Base-by-base conservation (phyloP, 1,284 basidiomycete genomes). In the Athelia sp. region DNA sequence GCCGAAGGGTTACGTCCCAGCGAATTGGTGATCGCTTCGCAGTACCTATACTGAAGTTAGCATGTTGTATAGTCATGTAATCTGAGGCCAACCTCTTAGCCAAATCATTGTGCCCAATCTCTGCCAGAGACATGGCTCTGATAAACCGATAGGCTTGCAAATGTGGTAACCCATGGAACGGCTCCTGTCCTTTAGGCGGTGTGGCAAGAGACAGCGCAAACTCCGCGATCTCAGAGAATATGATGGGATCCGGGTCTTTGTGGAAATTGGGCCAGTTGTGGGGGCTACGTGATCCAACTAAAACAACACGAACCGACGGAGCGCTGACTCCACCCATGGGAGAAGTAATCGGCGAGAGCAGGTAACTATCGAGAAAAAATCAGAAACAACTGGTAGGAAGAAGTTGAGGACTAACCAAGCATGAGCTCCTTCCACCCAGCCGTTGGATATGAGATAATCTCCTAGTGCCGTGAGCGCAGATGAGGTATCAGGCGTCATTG, bases 151-250 rank as follows among this genome's bases (percentile, higher is more conserved):
- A 98, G 1, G 91, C 84, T 65, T 99, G 90, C 29, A 99, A 71
- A 63, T 95, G 87, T 8, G 91, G 82, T 17, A 98, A 69, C 1
- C 95, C 93, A 34, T 71, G 65, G 65, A 92, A 96, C 1, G 83
- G 60, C 50, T 98, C 96, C 58, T 93, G 88, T 8, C 94, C 92
- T 68, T 98, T 98, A 4, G 75, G 62, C 0, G 81, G 69, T 0
- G 84, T 70, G 15, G 80, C 72, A 19, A 98, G 71, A 17, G 92
- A 92, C 50, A 94, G 67, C 0, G 93, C 94, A 63, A 93, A 99
- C 69, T 99, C 97, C 9, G 87, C 73, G 36, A 98, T 86, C 70
- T 99, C 97, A 4, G 93, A 87, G 56, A 98, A 83, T 54, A 97
- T 81, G 51, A 94, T 75, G 6, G 85, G 72, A 63, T 98, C 95